These are phyloP conservation scores for Dryadomyces quercus-mongolicae DNA, from an alignment of 2,329 filamentous ascomycete genomes.

Conservation along the genomic window DNA sequence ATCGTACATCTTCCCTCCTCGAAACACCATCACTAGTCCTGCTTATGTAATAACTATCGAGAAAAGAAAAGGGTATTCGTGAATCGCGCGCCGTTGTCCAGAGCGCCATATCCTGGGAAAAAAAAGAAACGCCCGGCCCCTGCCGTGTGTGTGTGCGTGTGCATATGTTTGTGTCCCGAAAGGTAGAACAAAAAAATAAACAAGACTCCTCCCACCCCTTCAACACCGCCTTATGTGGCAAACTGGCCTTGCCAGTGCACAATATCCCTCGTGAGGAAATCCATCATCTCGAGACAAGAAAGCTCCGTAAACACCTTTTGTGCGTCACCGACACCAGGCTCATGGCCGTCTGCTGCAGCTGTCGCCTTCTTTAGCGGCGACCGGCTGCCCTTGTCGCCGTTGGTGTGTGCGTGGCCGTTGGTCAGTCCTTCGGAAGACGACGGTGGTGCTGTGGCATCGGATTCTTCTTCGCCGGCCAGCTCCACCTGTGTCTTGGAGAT, in stretches of 20 bases:
- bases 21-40: background rate
- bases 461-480: conserved; percentile 49
- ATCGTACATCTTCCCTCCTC: background rate
- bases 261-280: conserved; percentile 65
- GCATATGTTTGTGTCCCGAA: background rate
- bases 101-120: background rate
- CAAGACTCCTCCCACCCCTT: conserved; percentile 3
- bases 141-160: background rate
- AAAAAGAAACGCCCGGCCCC: background rate
- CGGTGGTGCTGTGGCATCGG: background rate
- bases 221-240: conserved; percentile 14
- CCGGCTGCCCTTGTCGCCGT: conserved; percentile 2
- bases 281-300: conserved; percentile 82
- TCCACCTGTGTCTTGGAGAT: conserved; percentile 84
- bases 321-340: background rate
- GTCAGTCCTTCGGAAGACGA: background rate
- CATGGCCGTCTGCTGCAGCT: background rate
- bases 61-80: background rate
- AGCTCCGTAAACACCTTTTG: conserved; percentile 58
- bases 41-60: background rate
- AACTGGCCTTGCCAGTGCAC: conserved; percentile 77
- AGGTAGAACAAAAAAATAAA: background rate
- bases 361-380: background rate
- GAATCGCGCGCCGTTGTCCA: background rate
- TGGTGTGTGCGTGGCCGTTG: background rate